Evolutionary conservation across 176 grass and related monocot species (phyloP).

Genomic region (bread wheat (Triticum aestivum)): DNA sequence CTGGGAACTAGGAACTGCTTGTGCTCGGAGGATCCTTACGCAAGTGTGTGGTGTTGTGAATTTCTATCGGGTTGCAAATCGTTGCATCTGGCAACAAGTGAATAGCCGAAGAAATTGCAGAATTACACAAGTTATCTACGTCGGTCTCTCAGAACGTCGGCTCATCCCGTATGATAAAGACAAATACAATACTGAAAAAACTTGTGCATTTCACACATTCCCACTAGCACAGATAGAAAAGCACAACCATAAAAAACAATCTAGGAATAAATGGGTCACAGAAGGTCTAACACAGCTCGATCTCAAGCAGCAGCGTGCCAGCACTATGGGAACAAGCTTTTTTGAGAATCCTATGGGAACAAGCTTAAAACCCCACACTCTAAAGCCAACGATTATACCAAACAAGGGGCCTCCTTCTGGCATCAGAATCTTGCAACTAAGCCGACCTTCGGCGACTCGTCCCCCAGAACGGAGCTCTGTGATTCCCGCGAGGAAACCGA

Average conservation of each 20-base stretch:
- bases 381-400: neutral
- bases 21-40: no score
- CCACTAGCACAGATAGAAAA: neutral
- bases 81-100: no score
- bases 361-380: neutral
- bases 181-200: neutral
- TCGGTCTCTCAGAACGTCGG: no score
- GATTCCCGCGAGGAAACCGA: neutral
- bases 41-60: no score
- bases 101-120: no score
- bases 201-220: constrained; percentile 6
- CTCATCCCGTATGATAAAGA: no score
- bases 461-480: neutral
- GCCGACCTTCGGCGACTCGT: neutral
- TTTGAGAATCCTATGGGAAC: neutral
- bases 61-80: no score
- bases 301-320: neutral
- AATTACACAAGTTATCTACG: no score
- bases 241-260: neutral
- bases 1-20: no score
- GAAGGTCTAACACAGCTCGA: neutral
- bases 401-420: neutral
- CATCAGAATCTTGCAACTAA: neutral
- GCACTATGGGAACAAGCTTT: neutral
- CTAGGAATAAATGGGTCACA: neutral